Percentiles rank a stretch among this genome's conserved stretches.
Conservation (phyloP, 2,329 filamentous ascomycete genomes). For the Colletotrichum sp. region DNA sequence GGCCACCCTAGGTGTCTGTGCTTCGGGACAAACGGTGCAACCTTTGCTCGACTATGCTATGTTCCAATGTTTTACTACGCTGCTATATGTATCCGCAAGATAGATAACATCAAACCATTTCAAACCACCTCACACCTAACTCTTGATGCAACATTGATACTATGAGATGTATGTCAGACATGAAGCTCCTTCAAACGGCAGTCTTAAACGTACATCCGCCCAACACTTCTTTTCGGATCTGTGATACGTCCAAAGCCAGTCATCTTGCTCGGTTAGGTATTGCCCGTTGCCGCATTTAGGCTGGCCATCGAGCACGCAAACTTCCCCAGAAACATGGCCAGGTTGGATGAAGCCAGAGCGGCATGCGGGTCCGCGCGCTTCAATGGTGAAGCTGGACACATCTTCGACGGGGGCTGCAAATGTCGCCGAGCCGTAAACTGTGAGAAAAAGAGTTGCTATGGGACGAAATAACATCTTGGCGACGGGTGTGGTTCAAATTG, state of each 20-base stretch:
- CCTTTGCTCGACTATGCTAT: neutral
- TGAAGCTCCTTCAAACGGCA: fast-evolving
- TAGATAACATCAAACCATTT: neutral
- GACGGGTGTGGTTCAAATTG: neutral
- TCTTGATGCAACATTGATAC: neutral
- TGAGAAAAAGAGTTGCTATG: neutral
- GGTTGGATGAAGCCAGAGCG: neutral
- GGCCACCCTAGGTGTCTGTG: neutral
- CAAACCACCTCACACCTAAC: neutral
- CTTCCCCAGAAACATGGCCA: fast-evolving
- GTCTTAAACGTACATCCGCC: neutral
- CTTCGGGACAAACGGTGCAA: neutral
- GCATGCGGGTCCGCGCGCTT: neutral
- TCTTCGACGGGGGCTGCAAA: fast-evolving
- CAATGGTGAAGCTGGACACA: neutral
- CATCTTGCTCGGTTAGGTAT: neutral
- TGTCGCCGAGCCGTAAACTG: neutral
- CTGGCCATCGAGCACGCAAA: neutral
- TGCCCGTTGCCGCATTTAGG: neutral
- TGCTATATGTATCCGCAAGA: neutral
- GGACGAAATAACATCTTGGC: neutral
- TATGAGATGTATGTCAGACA: neutral
- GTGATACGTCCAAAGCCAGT: neutral
- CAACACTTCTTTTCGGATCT: neutral
- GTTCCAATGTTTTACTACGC: neutral